phyloP scores from a whole-genome alignment of 139 green algal genomes.

The Chlorella sp. region DNA sequence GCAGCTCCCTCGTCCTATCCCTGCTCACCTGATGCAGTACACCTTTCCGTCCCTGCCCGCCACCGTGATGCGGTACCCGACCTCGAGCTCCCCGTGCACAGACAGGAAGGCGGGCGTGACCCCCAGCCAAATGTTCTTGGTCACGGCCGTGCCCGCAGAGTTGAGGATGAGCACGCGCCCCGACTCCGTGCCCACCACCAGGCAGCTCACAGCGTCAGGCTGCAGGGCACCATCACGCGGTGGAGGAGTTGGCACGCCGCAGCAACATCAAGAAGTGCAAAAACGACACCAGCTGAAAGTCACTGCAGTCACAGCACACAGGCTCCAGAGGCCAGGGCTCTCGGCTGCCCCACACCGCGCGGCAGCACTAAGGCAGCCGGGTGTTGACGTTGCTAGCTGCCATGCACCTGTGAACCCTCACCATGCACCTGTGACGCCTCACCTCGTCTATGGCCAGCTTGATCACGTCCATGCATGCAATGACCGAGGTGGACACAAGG shows the following conservation, averaged over 20 bases:
- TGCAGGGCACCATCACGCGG: no score
- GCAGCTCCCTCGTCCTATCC: no score
- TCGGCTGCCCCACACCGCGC: no score
- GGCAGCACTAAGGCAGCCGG: no score
- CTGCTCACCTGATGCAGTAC: constrained; percentile 46
- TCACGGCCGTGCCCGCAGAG: constrained; percentile 28
- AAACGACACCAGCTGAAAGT: no score
- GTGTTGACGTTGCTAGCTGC: no score
- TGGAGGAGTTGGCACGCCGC: no score
- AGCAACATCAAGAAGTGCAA: no score
- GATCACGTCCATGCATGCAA: constrained; percentile 61
- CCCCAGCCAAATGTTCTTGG: constrained; percentile 39
- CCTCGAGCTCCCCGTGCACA: constrained; percentile 39
- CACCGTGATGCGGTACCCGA: constrained; percentile 56
- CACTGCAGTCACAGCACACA: no score
- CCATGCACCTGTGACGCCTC: no score
- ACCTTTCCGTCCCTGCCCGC: constrained; percentile 57
- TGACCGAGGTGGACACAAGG: constrained; percentile 34
- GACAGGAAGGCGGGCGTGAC: constrained; percentile 45
- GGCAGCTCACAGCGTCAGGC: constrained; percentile 46
- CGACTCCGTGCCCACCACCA: constrained; percentile 61
- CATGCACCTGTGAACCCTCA: no score
- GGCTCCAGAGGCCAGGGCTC: constrained; percentile 1
- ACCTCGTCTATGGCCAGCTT: constrained; percentile 50
- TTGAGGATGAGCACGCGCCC: constrained; percentile 56